phyloP scores from a whole-genome alignment of 176 grass and related monocot genomes.

The Lolium multiflorum region DNA sequence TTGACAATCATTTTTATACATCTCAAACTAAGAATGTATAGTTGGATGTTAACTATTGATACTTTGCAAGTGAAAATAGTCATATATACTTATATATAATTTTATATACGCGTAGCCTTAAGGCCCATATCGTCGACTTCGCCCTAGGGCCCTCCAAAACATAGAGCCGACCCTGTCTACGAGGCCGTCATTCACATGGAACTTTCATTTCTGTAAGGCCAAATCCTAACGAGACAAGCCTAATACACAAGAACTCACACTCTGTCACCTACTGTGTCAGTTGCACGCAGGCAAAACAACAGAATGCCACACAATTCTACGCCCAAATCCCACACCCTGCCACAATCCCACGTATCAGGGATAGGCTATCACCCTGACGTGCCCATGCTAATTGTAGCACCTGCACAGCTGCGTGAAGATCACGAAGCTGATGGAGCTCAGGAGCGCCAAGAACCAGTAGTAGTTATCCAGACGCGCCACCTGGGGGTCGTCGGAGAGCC shows the following conservation, averaged over 20 bases:
- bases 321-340: not conserved
- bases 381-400: slow-evolving; percentile 48
- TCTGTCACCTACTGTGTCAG: not conserved
- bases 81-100: too few species aligned
- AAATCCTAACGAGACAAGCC: slow-evolving; percentile 17
- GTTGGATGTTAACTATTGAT: too few species aligned
- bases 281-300: not conserved
- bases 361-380: not conserved
- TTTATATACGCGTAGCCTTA: too few species aligned
- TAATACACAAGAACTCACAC: slow-evolving; percentile 1
- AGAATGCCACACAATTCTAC: not conserved
- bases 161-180: not conserved
- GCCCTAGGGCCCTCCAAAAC: too few species aligned
- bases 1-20: too few species aligned
- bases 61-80: too few species aligned
- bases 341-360: not conserved
- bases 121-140: too few species aligned
- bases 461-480: slow-evolving; percentile 65
- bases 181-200: not conserved
- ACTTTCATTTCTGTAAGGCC: not conserved
- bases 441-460: slow-evolving; percentile 74
- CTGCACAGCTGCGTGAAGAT: slow-evolving; percentile 55
- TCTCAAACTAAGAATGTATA: too few species aligned
- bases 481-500: slow-evolving; percentile 84
- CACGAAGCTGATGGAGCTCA: slow-evolving; percentile 73